Evolutionary conservation across 192 early-diverging fungal genomes (phyloP), one percentile per base, ranked within the genome.

Genomic region (Entomortierella chlamydospora): DNA sequence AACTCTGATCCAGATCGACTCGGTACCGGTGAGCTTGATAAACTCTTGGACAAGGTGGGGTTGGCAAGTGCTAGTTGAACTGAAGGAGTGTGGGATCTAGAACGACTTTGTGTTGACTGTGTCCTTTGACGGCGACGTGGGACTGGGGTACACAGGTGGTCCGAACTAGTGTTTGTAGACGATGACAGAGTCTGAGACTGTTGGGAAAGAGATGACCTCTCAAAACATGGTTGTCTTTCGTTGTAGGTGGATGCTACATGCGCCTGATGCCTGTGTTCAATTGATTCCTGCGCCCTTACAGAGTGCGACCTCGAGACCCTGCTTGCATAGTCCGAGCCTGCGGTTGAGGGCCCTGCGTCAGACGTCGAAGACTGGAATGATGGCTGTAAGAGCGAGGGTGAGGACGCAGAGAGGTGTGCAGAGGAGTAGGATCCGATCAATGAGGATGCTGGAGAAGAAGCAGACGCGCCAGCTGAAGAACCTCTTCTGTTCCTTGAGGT

Each of bases 31-130:
- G 73, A 78, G 25, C 60, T 64, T 11, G 66, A 78, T 12, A 78
- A 58, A 29, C 73, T 78, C 28, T 78, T 78, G 0, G 73, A 64
- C 11, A 78, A 50, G 10, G 61, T 57, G 25, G 73, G 73, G 61
- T 78, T 52, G 17, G 73, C 73, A n/a, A 78, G 73, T 28, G 73
- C 73, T 12, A 78, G 54, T 45, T 69, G 73, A 6, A 78, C 73
- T 23, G 73, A 78, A 8, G 73, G 73, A 0, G 73, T 49, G 33
- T 53, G 61, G 15, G 39, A 43, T 45, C 39, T 54, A 9, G 63
- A 60, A n/a, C 41, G 64, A 25, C 52, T 41, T 13, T 76, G 64
- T 17, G 65, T 47, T 1, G 66, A 78, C 8, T 49, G 60, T 23
- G 66, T 69, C 18, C 73, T 34, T 25, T 78, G 66, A 2, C 67